Conservation (phyloP, 2,329 filamentous ascomycete genomes). For the Xylariaceae sp. region DNA sequence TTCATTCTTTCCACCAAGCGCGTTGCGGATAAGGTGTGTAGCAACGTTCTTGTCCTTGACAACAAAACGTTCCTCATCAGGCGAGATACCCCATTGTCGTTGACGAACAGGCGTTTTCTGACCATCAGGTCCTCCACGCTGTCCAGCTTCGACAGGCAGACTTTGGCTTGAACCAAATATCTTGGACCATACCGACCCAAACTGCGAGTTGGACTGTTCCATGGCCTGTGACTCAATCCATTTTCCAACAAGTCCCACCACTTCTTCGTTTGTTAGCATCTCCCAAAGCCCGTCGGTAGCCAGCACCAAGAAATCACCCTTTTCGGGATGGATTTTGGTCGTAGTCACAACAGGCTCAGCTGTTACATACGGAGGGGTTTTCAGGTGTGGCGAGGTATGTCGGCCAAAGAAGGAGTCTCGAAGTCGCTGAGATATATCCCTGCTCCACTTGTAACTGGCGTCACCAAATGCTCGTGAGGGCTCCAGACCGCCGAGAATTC, state of each 20-base stretch:
- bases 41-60: conserved; percentile 96
- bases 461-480: conserved; percentile 95
- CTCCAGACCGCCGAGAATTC: conserved; percentile 90
- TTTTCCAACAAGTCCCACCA: conserved; percentile 92
- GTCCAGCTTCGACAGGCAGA: conserved; percentile 77
- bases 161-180: conserved; percentile 62
- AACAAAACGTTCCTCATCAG: conserved; percentile 80
- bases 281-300: conserved; percentile 98
- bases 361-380: conserved; percentile 95
- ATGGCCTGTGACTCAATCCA: conserved; percentile 84
- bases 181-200: conserved; percentile 73
- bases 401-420: conserved; percentile 88
- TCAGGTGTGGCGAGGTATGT: conserved; percentile 75
- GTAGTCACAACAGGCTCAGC: conserved; percentile 95
- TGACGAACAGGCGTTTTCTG: conserved; percentile 88
- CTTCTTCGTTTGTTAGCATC: conserved; percentile 98
- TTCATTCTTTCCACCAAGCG: conserved; percentile 88
- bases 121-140: conserved; percentile 61
- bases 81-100: conserved; percentile 86
- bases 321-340: conserved; percentile 86
- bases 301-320: conserved; percentile 94
- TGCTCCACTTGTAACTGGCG: conserved; percentile 94
- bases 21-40: conserved; percentile 94
- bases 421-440: conserved; percentile 81
- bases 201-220: conserved; percentile 64